Evolutionary conservation across 805 yeast species (phyloP).

Genomic region (Ogataea populi-albae): DNA sequence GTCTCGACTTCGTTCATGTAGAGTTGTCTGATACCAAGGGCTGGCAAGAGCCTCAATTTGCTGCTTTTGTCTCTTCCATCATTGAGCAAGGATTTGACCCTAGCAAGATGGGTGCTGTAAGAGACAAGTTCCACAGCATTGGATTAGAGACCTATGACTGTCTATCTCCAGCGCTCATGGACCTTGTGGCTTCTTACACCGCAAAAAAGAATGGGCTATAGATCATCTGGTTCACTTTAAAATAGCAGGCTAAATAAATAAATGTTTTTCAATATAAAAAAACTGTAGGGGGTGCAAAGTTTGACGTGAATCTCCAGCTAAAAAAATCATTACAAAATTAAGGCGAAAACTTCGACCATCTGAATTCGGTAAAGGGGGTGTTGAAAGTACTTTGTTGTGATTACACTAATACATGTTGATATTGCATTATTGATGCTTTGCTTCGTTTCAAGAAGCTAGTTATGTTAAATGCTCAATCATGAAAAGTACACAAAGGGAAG

Average conservation of each 20-base stretch:
- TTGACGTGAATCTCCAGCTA: too few species aligned
- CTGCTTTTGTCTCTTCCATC: constrained; percentile 11
- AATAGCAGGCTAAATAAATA: background rate
- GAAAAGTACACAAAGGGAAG: too few species aligned
- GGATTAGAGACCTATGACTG: constrained; percentile 11
- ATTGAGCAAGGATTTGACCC: constrained; percentile 14
- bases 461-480: too few species aligned
- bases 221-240: background rate
- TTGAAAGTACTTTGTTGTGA: background rate
- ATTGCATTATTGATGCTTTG: too few species aligned
- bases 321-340: too few species aligned
- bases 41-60: constrained; percentile 13
- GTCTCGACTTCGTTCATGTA: constrained; percentile 11
- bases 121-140: constrained; percentile 11
- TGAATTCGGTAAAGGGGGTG: too few species aligned
- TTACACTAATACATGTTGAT: too few species aligned
- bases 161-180: constrained; percentile 11
- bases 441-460: too few species aligned
- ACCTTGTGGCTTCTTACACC: constrained; percentile 7
- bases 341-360: too few species aligned
- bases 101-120: constrained; percentile 10
- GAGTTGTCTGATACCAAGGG: constrained; percentile 10
- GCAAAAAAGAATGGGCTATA: constrained; percentile 8
- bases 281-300: background rate
- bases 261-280: too few species aligned